phyloP scores from a whole-genome alignment of 164 flowering plant genomes.

The Dillenia turbinata region DNA sequence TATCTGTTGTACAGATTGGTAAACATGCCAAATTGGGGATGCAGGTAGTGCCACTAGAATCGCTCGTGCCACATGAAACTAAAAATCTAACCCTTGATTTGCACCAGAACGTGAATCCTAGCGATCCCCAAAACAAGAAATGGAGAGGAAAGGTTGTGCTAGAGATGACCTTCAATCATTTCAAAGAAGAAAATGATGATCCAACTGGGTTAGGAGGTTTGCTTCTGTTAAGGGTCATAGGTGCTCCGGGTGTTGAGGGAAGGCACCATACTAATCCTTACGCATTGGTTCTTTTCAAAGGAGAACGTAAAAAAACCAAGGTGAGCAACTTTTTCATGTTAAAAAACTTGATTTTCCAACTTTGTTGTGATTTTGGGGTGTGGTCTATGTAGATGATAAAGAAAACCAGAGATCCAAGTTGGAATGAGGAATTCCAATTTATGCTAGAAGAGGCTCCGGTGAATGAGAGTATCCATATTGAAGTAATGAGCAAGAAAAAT shows the following conservation, averaged over 20 bases:
- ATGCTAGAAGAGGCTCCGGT: slow-evolving; percentile 64
- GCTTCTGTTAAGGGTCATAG: slow-evolving; percentile 44
- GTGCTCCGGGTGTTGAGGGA: slow-evolving; percentile 72
- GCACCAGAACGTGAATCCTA: slow-evolving; percentile 46
- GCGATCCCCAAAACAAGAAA: slow-evolving; percentile 57
- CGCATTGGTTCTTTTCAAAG: slow-evolving; percentile 49
- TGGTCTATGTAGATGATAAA: slow-evolving; percentile 30
- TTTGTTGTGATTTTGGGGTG: not conserved
- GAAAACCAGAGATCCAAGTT: slow-evolving; percentile 56
- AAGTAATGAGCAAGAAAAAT: slow-evolving; percentile 48
- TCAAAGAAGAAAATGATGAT: slow-evolving; percentile 39
- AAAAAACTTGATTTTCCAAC: not conserved
- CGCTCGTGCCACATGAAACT: slow-evolving; percentile 48
- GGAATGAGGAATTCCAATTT: slow-evolving; percentile 81
- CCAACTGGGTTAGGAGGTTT: slow-evolving; percentile 40
- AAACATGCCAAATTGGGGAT: slow-evolving; percentile 74
- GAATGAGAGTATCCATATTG: slow-evolving; percentile 46
- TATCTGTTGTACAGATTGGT: slow-evolving; percentile 42
- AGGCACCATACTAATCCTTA: slow-evolving; percentile 61
- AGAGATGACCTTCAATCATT: slow-evolving; percentile 49
- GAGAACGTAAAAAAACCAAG: slow-evolving; percentile 68
- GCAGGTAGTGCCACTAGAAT: slow-evolving; percentile 57
- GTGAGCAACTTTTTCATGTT: slow-evolving; percentile 18
- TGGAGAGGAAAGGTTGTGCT: slow-evolving; percentile 47
- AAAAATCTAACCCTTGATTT: slow-evolving; percentile 50